These are phyloP conservation scores for Fusarium concolor DNA, from an alignment of 2,329 filamentous ascomycete genomes.

Conservation along the genomic window DNA sequence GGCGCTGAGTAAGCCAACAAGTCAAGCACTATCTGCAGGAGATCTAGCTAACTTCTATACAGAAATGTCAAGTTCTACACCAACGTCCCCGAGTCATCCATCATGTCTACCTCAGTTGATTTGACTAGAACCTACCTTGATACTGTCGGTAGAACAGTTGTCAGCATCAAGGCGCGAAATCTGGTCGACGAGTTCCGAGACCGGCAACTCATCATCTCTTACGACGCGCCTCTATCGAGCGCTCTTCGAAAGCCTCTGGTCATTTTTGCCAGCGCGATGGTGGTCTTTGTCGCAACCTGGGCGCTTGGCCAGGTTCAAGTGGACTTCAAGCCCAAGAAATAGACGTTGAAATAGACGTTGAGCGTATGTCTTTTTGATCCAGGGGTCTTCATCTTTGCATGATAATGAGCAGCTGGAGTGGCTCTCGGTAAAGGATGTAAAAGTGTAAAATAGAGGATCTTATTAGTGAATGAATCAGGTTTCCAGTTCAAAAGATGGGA, in stretches of 20 bases:
- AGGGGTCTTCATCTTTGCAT: slow-evolving; percentile 12
- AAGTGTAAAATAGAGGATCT: slow-evolving; percentile 42
- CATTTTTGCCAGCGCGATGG: slow-evolving; percentile 77
- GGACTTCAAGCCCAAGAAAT: slow-evolving; percentile 72
- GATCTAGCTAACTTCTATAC: slow-evolving; percentile 52
- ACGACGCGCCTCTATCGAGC: slow-evolving; percentile 82
- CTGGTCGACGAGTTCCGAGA: slow-evolving; percentile 91
- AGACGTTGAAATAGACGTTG: slow-evolving; percentile 32
- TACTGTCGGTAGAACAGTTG: slow-evolving; percentile 85
- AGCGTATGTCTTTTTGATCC: slow-evolving; percentile 19
- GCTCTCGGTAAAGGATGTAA: slow-evolving; percentile 38
- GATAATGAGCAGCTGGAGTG: slow-evolving; percentile 19
- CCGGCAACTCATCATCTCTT: slow-evolving; percentile 84
- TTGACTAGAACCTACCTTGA: slow-evolving; percentile 94
- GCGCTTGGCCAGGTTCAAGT: slow-evolving; percentile 81
- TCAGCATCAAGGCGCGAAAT: slow-evolving; percentile 85
- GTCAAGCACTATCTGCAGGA: neutral
- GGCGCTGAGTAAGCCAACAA: slow-evolving; percentile 77
- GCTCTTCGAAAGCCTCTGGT: slow-evolving; percentile 88
- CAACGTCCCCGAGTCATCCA: slow-evolving; percentile 71
- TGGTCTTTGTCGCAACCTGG: slow-evolving; percentile 81
- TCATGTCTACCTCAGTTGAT: slow-evolving; percentile 69
- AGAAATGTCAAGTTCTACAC: slow-evolving; percentile 86
- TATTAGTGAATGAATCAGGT: slow-evolving; percentile 18
- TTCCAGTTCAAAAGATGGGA: slow-evolving; percentile 7